These are phyloP conservation scores for Rhodotorula sp. DNA, from an alignment of 1,284 basidiomycete species.

Conservation along the genomic window DNA sequence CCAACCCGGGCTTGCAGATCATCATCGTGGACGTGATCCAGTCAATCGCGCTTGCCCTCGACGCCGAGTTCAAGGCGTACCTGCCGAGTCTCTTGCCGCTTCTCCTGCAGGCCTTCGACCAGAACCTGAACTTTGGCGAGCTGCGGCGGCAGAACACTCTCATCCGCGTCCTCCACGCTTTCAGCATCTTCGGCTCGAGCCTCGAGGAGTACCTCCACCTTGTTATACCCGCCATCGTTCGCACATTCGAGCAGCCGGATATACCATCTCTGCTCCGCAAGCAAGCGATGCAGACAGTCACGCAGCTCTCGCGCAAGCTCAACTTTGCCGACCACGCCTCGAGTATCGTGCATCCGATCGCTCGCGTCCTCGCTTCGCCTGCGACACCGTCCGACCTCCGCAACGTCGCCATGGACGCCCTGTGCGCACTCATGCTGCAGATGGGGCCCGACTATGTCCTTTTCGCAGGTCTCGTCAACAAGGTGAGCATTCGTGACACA, in stretches of 20 bases:
- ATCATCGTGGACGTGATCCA: slow-evolving; percentile 93
- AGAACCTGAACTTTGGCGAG: slow-evolving; percentile 72
- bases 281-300: slow-evolving; percentile 86
- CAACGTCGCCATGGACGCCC: slow-evolving; percentile 84
- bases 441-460: slow-evolving; percentile 96
- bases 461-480: slow-evolving; percentile 95
- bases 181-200: slow-evolving; percentile 91
- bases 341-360: slow-evolving; percentile 92
- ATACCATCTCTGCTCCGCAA: slow-evolving; percentile 74
- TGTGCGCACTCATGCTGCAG: slow-evolving; percentile 88
- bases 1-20: slow-evolving; percentile 77
- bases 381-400: slow-evolving; percentile 67
- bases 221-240: slow-evolving; percentile 91
- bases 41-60: slow-evolving; percentile 88
- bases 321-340: slow-evolving; percentile 99
- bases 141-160: slow-evolving; percentile 63
- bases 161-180: slow-evolving; percentile 86
- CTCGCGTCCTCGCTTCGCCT: slow-evolving; percentile 75
- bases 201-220: slow-evolving; percentile 98
- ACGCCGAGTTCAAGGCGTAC: slow-evolving; percentile 97
- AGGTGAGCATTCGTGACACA: slow-evolving; percentile 57
- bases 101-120: slow-evolving; percentile 84
- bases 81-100: slow-evolving; percentile 88
- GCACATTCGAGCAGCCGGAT: slow-evolving; percentile 82
- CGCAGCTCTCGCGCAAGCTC: slow-evolving; percentile 84